Percentiles rank a stretch among this genome's conserved stretches.
Evolutionary conservation across 2,329 filamentous ascomycete species (phyloP).

Genomic region (Rutstroemia sydowiana): DNA sequence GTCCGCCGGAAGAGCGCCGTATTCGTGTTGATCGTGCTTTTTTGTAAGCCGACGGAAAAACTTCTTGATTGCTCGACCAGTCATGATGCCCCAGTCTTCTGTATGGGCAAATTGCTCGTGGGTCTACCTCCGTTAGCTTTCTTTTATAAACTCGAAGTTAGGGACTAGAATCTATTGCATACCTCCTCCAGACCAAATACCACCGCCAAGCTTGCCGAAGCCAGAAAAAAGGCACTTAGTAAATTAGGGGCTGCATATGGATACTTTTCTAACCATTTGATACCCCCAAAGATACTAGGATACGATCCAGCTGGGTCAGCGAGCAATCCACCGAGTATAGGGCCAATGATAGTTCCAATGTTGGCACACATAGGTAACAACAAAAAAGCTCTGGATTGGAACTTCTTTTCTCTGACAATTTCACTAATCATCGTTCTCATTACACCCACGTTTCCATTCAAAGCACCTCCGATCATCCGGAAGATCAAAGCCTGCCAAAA

Average conservation of each 20-base stretch:
- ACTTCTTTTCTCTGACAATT: conserved; percentile 64
- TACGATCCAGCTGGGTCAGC: conserved; percentile 37
- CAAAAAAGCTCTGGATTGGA: conserved; percentile 32
- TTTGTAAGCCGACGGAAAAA: conserved; percentile 13
- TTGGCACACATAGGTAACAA: conserved; percentile 61
- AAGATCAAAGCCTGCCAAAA: conserved; percentile 54
- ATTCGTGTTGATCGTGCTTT: not conserved
- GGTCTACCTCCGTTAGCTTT: conserved; percentile 25
- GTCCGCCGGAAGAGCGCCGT: conserved; percentile 9
- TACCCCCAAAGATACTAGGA: conserved; percentile 33
- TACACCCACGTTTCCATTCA: conserved; percentile 69
- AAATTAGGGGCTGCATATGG: conserved; percentile 40
- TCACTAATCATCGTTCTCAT: conserved; percentile 70
- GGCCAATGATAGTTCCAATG: conserved; percentile 38
- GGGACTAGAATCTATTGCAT: not conserved
- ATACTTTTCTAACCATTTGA: conserved; percentile 35
- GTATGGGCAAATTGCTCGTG: conserved; percentile 30
- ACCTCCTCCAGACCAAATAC: conserved; percentile 32
- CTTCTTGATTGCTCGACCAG: conserved; percentile 18
- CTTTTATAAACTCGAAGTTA: conserved; percentile 6
- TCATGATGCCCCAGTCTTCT: conserved; percentile 25
- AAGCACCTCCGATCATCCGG: conserved; percentile 52
- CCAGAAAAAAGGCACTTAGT: conserved; percentile 32
- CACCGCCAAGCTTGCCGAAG: conserved; percentile 28
- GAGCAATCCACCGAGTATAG: conserved; percentile 37